Conservation (phyloP, 192 early-diverging fungal genomes). For the Backusella morwellensis region DNA sequence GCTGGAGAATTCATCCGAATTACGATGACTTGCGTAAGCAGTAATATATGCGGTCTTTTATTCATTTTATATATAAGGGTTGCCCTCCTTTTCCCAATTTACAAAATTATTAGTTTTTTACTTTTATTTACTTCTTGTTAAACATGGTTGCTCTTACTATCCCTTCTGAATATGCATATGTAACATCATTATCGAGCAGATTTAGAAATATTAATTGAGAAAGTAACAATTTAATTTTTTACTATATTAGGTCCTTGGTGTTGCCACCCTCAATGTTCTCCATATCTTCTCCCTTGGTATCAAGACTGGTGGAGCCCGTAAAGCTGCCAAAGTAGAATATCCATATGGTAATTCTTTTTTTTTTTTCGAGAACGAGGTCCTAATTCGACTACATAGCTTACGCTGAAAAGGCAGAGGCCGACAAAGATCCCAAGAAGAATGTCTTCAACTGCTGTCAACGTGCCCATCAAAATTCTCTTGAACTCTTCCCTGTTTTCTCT, state of each 20-base stretch:
- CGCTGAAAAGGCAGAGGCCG: conserved; percentile 54
- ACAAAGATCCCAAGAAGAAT: conserved; percentile 60
- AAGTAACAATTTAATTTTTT: conserved; percentile 20
- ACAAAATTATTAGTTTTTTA: not conserved
- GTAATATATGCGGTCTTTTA: not conserved
- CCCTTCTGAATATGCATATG: conserved; percentile 57
- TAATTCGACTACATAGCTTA: conserved; percentile 42
- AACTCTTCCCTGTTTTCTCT: conserved; percentile 55
- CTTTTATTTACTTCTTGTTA: conserved; percentile 6
- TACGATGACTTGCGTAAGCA: conserved; percentile 9
- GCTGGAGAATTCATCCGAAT: not conserved
- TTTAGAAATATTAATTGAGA: not conserved
- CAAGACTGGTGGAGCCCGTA: conserved; percentile 53
- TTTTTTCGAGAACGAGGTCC: not conserved
- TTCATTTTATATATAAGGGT: not conserved
- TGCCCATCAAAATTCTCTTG: conserved; percentile 67
- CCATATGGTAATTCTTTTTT: conserved; percentile 50
- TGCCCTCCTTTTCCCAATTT: not conserved
- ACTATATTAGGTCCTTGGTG: conserved; percentile 9
- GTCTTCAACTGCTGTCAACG: conserved; percentile 74
- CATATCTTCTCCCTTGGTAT: not conserved
- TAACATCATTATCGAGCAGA: conserved; percentile 25
- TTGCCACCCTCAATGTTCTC: not conserved
- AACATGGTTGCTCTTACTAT: conserved; percentile 41
- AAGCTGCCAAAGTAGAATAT: conserved; percentile 62